Evolutionary conservation across 164 flowering plant genomes (phyloP).

Genomic region (Kalanchoe fedtschenkoi): DNA sequence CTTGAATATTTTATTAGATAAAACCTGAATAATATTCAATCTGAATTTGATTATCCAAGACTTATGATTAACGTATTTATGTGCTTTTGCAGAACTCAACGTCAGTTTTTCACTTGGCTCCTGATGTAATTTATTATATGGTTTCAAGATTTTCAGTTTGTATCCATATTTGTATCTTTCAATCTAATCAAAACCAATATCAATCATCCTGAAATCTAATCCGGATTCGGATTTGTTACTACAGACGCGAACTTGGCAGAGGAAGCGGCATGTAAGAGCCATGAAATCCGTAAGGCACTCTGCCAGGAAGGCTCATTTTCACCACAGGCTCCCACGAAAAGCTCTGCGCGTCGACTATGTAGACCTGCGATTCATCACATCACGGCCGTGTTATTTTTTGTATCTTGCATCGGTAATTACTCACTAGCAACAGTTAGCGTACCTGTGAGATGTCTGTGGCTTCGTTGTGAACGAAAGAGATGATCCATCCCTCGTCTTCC

Average conservation of each 20-base stretch:
- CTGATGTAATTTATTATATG: too few species aligned
- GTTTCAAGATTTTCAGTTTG: too few species aligned
- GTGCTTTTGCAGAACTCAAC: too few species aligned
- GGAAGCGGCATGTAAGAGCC: constrained; percentile 4
- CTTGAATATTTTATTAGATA: too few species aligned
- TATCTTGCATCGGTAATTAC: not conserved
- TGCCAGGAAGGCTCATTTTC: not conserved
- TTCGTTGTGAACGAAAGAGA: constrained; percentile 55
- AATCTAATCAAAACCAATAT: too few species aligned
- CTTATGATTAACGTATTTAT: too few species aligned
- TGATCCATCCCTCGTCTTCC: constrained; percentile 63
- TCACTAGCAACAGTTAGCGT: constrained; percentile 9
- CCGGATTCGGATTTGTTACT: too few species aligned
- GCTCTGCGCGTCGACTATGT: not conserved
- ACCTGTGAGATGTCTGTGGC: constrained; percentile 37
- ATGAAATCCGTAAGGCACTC: constrained; percentile 8
- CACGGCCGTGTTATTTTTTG: not conserved
- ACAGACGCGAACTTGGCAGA: not conserved
- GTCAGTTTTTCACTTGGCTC: too few species aligned
- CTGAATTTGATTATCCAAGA: too few species aligned
- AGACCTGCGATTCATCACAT: not conserved
- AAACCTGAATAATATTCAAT: too few species aligned
- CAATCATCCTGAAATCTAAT: too few species aligned
- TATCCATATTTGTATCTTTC: too few species aligned
- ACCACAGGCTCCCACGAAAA: not conserved